Evolutionary conservation across 2,329 filamentous ascomycete genomes (phyloP).

Genomic region (Hypoxylon sp.): DNA sequence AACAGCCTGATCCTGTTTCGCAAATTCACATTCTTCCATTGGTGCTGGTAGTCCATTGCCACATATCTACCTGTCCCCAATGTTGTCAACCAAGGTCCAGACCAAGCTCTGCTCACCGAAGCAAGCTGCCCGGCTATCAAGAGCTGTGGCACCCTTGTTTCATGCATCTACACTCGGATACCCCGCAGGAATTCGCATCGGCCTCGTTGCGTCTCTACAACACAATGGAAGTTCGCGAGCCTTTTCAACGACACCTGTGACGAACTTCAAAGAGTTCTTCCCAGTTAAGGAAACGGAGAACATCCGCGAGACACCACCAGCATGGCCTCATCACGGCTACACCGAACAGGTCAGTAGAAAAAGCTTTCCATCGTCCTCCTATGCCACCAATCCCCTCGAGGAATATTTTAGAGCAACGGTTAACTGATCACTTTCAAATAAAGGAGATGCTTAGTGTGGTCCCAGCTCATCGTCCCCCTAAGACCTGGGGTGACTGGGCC

Average conservation of each 20-base stretch:
- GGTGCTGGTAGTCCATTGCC: slow-evolving; percentile 14
- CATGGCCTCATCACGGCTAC: slow-evolving; percentile 82
- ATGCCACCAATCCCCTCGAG: not conserved
- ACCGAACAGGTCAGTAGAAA: slow-evolving; percentile 67
- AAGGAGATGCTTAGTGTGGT: slow-evolving; percentile 80
- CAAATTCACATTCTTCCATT: slow-evolving; percentile 20
- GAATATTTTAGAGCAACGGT: not conserved
- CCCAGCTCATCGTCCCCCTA: slow-evolving; percentile 82
- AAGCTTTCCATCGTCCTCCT: not conserved
- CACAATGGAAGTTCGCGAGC: slow-evolving; percentile 51
- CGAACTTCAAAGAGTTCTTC: slow-evolving; percentile 72
- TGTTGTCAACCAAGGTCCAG: slow-evolving; percentile 54
- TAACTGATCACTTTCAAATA: slow-evolving; percentile 23
- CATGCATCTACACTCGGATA: slow-evolving; percentile 44
- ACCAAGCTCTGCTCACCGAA: slow-evolving; percentile 53
- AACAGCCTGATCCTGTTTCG: slow-evolving; percentile 18
- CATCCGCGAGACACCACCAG: slow-evolving; percentile 74
- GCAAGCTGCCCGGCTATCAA: slow-evolving; percentile 52
- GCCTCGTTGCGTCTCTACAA: slow-evolving; percentile 47
- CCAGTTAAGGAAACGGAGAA: slow-evolving; percentile 72
- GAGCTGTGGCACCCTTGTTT: slow-evolving; percentile 47
- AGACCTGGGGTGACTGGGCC: slow-evolving; percentile 81
- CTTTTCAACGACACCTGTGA: slow-evolving; percentile 66
- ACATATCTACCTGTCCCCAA: slow-evolving; percentile 35
- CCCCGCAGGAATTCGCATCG: slow-evolving; percentile 51